A percentile compares a stretch with the other conserved stretches of the same genome.
These are phyloP conservation scores for Bolboschoenoplectus hybrid DNA, from an alignment of 202 grass and related monocot species.

Conservation along the genomic window DNA sequence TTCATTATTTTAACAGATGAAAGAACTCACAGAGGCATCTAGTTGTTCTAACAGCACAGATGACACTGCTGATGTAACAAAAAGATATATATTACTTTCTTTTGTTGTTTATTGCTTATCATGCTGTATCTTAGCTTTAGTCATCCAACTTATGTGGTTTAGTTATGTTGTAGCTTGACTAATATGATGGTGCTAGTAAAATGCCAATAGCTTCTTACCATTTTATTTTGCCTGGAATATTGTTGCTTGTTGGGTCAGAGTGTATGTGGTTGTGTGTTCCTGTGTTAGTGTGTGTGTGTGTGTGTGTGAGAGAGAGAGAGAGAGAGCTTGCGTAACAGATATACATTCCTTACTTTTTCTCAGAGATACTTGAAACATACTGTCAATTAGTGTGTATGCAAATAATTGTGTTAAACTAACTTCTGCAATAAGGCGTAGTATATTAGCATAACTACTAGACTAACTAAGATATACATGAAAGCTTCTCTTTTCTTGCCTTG, in stretches of 20 bases:
- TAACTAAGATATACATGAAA: constrained; percentile 45
- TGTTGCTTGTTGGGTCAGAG: background rate
- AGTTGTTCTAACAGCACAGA: constrained; percentile 76
- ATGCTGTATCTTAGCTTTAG: constrained; percentile 33
- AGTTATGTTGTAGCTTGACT: constrained; percentile 44
- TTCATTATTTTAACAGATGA: constrained; percentile 52
- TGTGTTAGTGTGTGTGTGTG: background rate
- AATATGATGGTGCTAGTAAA: constrained; percentile 43
- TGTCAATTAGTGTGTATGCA: background rate
- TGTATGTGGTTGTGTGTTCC: background rate
- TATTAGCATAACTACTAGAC: constrained; percentile 51
- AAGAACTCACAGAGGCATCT: constrained; percentile 49
- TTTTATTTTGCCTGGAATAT: background rate
- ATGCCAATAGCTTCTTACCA: constrained; percentile 39
- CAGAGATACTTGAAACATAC: background rate
- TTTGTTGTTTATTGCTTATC: constrained; percentile 41
- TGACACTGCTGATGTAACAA: constrained; percentile 61
- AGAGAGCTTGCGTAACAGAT: background rate
- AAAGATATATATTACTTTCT: constrained; percentile 34
- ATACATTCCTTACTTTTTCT: background rate
- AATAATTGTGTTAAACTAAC: constrained; percentile 33
- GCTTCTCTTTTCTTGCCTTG: constrained; percentile 46
- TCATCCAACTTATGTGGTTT: constrained; percentile 12
- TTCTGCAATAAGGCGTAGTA: constrained; percentile 56
- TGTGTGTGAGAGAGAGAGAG: constrained; percentile 15